Base-by-base conservation (phyloP, 306 rosid species). In the Fragaria nilgerrensis region DNA sequence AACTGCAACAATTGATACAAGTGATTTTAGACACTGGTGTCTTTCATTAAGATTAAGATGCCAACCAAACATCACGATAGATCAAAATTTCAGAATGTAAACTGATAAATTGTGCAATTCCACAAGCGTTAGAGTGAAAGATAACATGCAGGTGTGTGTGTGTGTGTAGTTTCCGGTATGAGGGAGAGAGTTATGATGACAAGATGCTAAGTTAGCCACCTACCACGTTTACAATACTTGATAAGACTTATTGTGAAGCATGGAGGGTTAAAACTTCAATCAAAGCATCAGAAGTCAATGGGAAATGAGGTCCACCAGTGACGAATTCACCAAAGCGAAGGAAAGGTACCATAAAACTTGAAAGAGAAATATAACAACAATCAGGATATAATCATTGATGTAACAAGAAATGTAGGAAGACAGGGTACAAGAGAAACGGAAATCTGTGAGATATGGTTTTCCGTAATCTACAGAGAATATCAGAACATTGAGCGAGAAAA, bases 331-430 rank as follows among this genome's bases (percentile, higher is more conserved):
- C n/a, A n/a, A n/a, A 77, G 80, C 97, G 97, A 84, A 95, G 78
- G 88, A 90, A 95, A 22, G 99, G 97, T 74, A 95, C 88, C 75
- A 95, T 79, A 78, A 95, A 75, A 81, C 99, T 95, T 86, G 83
- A 77, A 84, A 80, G 29, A 79, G 67, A 81, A 73, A 78, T 20
- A 67, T 8, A 72, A 49, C 34, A 70, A 47, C 16, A 58, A 73
- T 10, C 61, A 48, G 66, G 22, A 43, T 1, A 6, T 48, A 59
- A 43, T 8, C 56, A 41, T 59, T 43, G 7, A 41, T 17, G 69
- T 25, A 58, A 64, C 41, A 59, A 23, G 9, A 37, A 73, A 36
- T 7, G 50, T n/a, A 12, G 44, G 56, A 9, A 73, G 1, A 7
- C 22, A 53, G n/a, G 76, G 49, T 37, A 53, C n/a, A 53, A 34